Percentiles rank a stretch among this genome's conserved stretches.
Evolutionary conservation across 208 protist species (phyloP).

Genomic region (Blastocrithidia nonstop): DNA sequence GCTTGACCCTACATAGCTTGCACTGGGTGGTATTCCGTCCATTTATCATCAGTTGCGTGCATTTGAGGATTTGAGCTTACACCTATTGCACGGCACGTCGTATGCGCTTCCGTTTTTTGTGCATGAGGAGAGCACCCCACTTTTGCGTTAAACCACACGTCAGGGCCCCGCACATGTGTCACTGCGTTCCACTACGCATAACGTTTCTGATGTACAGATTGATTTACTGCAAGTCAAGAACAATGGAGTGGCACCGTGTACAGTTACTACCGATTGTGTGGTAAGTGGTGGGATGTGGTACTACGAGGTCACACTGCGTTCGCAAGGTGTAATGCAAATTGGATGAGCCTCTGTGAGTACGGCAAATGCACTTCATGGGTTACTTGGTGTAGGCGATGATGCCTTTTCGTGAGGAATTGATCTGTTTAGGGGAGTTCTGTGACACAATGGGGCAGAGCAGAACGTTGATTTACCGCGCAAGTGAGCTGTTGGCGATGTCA

Average conservation of each 20-base stretch:
- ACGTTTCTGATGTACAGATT: slow-evolving; percentile 44
- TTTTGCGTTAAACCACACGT: slow-evolving; percentile 51
- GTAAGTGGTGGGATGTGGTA: slow-evolving; percentile 77
- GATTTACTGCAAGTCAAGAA: slow-evolving; percentile 67
- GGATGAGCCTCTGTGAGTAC: slow-evolving; percentile 67
- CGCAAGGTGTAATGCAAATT: slow-evolving; percentile 86
- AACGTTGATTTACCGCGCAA: slow-evolving; percentile 38
- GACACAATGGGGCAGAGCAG: slow-evolving; percentile 59
- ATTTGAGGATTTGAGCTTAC: slow-evolving; percentile 65
- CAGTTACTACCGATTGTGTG: slow-evolving; percentile 56
- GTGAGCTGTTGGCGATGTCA: slow-evolving; percentile 72
- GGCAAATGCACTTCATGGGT: too few species aligned
- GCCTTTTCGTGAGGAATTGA: slow-evolving; percentile 75
- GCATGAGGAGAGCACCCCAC: slow-evolving; percentile 74
- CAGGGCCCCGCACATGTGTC: slow-evolving; percentile 77
- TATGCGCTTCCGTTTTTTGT: slow-evolving; percentile 70
- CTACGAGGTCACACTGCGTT: slow-evolving; percentile 79
- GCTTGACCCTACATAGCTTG: slow-evolving; percentile 62
- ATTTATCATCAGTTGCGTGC: slow-evolving; percentile 82
- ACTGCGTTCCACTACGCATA: slow-evolving; percentile 22
- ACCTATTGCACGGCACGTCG: slow-evolving; percentile 41
- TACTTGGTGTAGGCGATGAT: slow-evolving; percentile 81
- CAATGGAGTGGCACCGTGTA: slow-evolving; percentile 45
- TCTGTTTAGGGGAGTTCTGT: slow-evolving; percentile 74
- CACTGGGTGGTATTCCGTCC: slow-evolving; percentile 51